These are phyloP conservation scores for Tothia fuscella DNA, from an alignment of 2,329 filamentous ascomycete genomes.

Conservation along the genomic window DNA sequence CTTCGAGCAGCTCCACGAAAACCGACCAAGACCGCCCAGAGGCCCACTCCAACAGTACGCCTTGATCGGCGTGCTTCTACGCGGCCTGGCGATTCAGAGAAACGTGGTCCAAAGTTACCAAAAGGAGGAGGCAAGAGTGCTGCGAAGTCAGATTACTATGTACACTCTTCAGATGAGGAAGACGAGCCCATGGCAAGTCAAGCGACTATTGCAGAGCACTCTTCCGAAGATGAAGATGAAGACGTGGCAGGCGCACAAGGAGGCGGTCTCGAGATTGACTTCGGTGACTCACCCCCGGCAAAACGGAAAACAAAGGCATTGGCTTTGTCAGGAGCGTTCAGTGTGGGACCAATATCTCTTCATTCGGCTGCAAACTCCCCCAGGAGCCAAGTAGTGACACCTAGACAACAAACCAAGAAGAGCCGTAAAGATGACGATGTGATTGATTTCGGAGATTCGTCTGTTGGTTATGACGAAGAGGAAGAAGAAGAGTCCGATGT, in stretches of 20 bases:
- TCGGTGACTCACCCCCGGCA: constrained; percentile 8
- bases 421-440: constrained; percentile 7
- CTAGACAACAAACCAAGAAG: not conserved
- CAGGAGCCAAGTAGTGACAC: constrained; percentile 1
- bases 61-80: constrained; percentile 26
- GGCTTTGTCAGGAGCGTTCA: not conserved
- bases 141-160: constrained; percentile 11
- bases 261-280: constrained; percentile 12
- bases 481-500: constrained; percentile 11
- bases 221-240: not conserved
- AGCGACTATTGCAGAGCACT: not conserved
- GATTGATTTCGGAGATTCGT: constrained; percentile 9
- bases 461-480: constrained; percentile 4
- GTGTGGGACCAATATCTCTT: constrained; percentile 10
- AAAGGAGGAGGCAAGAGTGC: not conserved
- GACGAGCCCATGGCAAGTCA: constrained; percentile 5
- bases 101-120: constrained; percentile 3
- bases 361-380: constrained; percentile 12
- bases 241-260: not conserved
- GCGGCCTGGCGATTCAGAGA: constrained; percentile 12
- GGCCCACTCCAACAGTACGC: constrained; percentile 17
- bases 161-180: constrained; percentile 10
- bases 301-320: not conserved
- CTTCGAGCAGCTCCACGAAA: constrained; percentile 3
- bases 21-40: constrained; percentile 14